phyloP scores from a whole-genome alignment of 768 basidiomycete species.

The Daedaleopsis nitida region DNA sequence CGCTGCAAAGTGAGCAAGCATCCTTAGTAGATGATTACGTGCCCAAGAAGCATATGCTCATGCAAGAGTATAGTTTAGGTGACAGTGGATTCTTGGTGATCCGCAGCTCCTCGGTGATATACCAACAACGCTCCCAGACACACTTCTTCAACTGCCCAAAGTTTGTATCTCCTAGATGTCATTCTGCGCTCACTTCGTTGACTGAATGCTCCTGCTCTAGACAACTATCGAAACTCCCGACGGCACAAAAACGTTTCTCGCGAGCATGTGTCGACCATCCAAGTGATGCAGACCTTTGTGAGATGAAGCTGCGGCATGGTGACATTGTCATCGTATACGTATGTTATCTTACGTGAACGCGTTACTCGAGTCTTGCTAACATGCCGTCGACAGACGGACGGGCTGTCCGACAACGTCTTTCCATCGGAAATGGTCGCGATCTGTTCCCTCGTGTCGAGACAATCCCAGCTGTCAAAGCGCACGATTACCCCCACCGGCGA shows the following conservation, averaged over 20 bases:
- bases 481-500: conserved; percentile 9
- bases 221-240: conserved; percentile 40
- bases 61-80: conserved; percentile 53
- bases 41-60: neutral
- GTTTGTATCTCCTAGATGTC: conserved; percentile 34
- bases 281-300: conserved; percentile 44
- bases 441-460: conserved; percentile 63
- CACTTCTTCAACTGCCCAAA: conserved; percentile 50
- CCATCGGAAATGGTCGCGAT: conserved; percentile 70
- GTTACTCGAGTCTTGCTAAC: neutral
- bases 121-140: conserved; percentile 45
- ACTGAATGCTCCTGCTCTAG: conserved; percentile 21
- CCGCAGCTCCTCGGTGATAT: conserved; percentile 63
- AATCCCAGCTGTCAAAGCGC: conserved; percentile 18
- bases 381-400: conserved; percentile 48
- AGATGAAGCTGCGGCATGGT: conserved; percentile 52
- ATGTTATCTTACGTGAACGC: conserved; percentile 16
- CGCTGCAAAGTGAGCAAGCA: conserved; percentile 70
- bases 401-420: conserved; percentile 61
- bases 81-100: conserved; percentile 78
- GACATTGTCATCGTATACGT: conserved; percentile 56
- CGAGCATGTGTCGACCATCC: conserved; percentile 40
- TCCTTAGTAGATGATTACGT: neutral
- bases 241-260: conserved; percentile 21
- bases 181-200: conserved; percentile 14